phyloP scores from a whole-genome alignment of 306 rosid genomes.

The Boehmeria nivea region DNA sequence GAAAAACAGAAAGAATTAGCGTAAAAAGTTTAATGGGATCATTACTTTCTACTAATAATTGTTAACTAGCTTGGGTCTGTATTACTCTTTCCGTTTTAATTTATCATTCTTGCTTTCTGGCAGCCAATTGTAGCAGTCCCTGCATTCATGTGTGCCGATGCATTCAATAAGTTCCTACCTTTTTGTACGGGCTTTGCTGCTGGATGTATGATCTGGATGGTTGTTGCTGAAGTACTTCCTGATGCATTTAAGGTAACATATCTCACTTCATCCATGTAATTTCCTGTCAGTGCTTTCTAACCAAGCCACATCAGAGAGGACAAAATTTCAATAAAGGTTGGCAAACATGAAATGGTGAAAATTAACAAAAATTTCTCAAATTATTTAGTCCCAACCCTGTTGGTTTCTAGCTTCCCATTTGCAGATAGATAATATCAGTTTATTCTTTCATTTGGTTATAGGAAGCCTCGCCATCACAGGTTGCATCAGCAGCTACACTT shows the following conservation, averaged over 20 bases:
- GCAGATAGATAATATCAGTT: neutral
- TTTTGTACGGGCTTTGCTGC: slow-evolving; percentile 99
- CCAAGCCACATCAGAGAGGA: too few relatives aligned
- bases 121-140: slow-evolving; percentile 99
- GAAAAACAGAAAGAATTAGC: too few relatives aligned
- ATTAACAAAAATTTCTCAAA: too few relatives aligned
- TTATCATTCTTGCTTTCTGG: slow-evolving; percentile 38
- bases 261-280: neutral
- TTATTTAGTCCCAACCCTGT: neutral
- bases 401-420: slow-evolving; percentile 7
- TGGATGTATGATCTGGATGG: slow-evolving; percentile 99
- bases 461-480: slow-evolving; percentile 94
- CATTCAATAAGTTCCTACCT: slow-evolving; percentile 91
- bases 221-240: slow-evolving; percentile 95
- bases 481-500: slow-evolving; percentile 89
- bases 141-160: slow-evolving; percentile 94
- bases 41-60: neutral
- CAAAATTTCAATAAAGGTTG: too few relatives aligned
- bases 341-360: too few relatives aligned
- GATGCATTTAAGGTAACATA: slow-evolving; percentile 88
- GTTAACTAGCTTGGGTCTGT: slow-evolving; percentile 5
- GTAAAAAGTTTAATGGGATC: too few relatives aligned
- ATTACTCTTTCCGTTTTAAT: slow-evolving; percentile 10
- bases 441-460: slow-evolving; percentile 21
- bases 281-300: neutral